A percentile compares a stretch with the other conserved stretches of the same genome.
Conservation (phyloP, 768 basidiomycete species). For the Boletus eberwhitei region DNA sequence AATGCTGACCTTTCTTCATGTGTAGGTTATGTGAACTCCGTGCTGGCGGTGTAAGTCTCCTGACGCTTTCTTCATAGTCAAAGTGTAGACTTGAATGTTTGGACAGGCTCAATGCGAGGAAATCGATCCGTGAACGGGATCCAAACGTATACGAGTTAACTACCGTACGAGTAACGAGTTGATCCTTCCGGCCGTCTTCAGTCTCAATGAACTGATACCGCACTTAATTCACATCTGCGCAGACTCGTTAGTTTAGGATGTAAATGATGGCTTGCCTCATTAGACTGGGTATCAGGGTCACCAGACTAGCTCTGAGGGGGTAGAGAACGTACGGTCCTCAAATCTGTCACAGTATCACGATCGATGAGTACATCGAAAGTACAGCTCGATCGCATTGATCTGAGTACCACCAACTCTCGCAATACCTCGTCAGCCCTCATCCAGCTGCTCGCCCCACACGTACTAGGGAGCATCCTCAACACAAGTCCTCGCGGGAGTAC, state of each 20-base stretch:
- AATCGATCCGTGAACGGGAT: slow-evolving; percentile 5
- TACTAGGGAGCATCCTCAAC: slow-evolving; percentile 21
- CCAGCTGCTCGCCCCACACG: slow-evolving; percentile 12
- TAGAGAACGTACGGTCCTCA: not conserved
- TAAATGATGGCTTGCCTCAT: not conserved
- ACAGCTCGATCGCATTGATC: slow-evolving; percentile 12
- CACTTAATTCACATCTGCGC: not conserved
- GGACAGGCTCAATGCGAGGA: slow-evolving; percentile 10
- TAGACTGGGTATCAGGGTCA: not conserved
- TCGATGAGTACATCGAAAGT: not conserved
- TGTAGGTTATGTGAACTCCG: slow-evolving; percentile 13
- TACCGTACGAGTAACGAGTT: not conserved
- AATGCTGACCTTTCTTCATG: not conserved
- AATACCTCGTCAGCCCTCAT: slow-evolving; percentile 4
- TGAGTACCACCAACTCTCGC: not conserved
- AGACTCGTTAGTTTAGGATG: not conserved
- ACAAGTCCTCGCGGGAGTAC: slow-evolving; percentile 9
- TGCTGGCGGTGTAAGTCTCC: slow-evolving; percentile 10
- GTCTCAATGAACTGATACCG: not conserved
- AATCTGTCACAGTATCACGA: not conserved
- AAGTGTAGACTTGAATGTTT: not conserved
- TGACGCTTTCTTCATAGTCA: not conserved
- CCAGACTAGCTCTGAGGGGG: too few species aligned
- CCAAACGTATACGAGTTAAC: not conserved
- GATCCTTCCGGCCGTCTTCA: not conserved